phyloP scores from a whole-genome alignment of 345 rosid genomes.

The Dimocarpus longan region DNA sequence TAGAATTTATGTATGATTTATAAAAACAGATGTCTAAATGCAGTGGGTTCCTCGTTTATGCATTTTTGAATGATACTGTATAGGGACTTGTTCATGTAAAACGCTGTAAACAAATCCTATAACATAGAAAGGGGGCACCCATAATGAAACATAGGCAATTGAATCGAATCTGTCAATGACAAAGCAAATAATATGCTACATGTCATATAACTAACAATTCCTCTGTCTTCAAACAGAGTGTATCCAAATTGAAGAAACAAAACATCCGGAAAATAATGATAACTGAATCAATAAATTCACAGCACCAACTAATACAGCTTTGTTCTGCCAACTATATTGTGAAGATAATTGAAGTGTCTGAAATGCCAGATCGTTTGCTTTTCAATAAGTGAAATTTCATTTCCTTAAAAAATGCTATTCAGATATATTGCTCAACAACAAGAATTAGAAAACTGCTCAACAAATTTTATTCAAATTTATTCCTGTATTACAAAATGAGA shows the following conservation, averaged over 20 bases:
- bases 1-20: not conserved
- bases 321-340: not conserved
- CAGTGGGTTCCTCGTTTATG: not conserved
- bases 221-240: not conserved
- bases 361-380: not conserved
- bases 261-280: not conserved
- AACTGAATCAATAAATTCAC: not conserved
- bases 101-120: not conserved
- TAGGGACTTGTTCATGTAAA: not conserved
- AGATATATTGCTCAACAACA: not conserved
- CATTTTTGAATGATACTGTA: no score
- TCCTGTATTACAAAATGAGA: not conserved
- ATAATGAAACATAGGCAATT: not conserved
- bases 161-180: not conserved
- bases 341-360: not conserved
- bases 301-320: no score
- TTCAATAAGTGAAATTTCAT: no score
- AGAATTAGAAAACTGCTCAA: not conserved
- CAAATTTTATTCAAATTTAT: not conserved
- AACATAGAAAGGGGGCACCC: not conserved
- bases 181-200: not conserved
- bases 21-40: not conserved
- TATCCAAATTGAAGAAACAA: not conserved
- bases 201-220: not conserved
- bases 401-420: constrained; percentile 9